Conservation (phyloP, 257 asterid species). For the Gentiana macrophylla region DNA sequence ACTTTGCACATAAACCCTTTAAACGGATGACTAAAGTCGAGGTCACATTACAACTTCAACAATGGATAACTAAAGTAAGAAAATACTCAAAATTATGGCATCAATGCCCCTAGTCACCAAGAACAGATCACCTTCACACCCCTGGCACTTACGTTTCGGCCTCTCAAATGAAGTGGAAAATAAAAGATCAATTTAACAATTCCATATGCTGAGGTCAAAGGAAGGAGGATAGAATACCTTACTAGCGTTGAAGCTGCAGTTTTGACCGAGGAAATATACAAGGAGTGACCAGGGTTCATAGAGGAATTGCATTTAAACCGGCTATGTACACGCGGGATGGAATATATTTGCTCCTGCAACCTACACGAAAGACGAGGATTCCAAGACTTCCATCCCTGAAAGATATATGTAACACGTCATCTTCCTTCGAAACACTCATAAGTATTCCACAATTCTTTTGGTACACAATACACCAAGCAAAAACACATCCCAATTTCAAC, state of each 20-base stretch:
- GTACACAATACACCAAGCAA: neutral
- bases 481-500: too few species aligned
- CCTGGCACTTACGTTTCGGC: too few species aligned
- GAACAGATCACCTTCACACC: too few species aligned
- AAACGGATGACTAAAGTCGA: too few species aligned
- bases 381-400: constrained; percentile 57
- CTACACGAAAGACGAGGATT: constrained; percentile 37
- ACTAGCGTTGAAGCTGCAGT: constrained; percentile 42
- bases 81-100: too few species aligned
- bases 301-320: constrained; percentile 54
- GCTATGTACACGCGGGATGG: constrained; percentile 30
- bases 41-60: too few species aligned
- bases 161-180: too few species aligned
- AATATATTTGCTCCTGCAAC: constrained; percentile 27
- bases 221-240: constrained; percentile 37
- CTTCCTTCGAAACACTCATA: neutral
- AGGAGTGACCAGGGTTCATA: constrained; percentile 40
- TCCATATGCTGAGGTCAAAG: neutral
- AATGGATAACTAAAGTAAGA: too few species aligned
- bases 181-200: neutral
- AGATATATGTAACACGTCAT: constrained; percentile 16
- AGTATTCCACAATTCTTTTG: neutral
- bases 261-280: constrained; percentile 43
- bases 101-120: too few species aligned
- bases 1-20: too few species aligned